Evolutionary conservation across 2,329 filamentous ascomycete species (phyloP), one percentile per base, ranked within the genome.

Genomic region (Simplicillium sp.): DNA sequence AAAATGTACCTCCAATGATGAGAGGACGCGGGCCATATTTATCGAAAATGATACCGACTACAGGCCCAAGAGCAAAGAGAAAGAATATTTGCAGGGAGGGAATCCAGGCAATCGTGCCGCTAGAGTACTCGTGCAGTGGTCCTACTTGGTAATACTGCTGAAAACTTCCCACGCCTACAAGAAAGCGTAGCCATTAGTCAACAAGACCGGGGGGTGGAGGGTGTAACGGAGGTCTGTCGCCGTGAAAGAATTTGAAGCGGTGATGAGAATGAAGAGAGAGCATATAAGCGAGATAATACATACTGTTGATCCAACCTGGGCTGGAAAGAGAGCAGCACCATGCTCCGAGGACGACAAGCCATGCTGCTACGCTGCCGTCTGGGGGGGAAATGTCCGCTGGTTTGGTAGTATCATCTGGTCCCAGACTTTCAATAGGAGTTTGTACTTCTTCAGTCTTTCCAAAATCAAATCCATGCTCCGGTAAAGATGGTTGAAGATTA

Each of bases 41-140:
- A 50, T 86, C 82, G 48, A 72, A 83, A 0, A 81, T 43, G 25
- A 66, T 70, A 2, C 82, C 82, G n/a, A 80, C 69, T 7, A 84
- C 50, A 0, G 78, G 77, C 0, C 80, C 78, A 42, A 14, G n/a
- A 28, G 32, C 7, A 18, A 25, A 49, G 64, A 82, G 67, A 51
- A 75, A 65, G 48, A 71, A 75, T 12, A 70, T 58, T 45, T 78
- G 69, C 7, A 79, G 53, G 1, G 73, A 74, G 1, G 73, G 67
- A 36, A 80, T 80, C 77, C 76, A 81, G 13, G 75, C 62, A n/a
- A 81, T 63, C 0, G 70, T 71, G 41, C 70, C 74, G 2, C 71
- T 51, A 0, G 72, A 71, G 46, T 75, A 73, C 3, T 61, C 38
- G 6, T 49, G 54, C 3, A 80, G 57, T 14, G 70, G 64, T 7